Evolutionary conservation across 108 stramenopile genomes (phyloP).

Genomic region (Nitzschia sp.): DNA sequence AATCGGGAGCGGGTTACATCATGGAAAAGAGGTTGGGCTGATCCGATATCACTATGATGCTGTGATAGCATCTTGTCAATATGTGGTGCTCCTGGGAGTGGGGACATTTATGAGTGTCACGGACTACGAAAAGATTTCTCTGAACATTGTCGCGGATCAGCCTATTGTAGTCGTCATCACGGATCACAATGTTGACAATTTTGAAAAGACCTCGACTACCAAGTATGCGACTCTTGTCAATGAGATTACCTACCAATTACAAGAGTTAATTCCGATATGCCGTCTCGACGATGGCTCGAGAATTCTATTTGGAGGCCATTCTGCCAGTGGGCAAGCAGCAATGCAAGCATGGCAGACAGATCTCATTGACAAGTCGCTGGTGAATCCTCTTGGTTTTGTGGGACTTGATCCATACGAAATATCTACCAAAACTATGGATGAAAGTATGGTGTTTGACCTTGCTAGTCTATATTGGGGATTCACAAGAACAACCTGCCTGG

Average conservation of each 20-base stretch:
- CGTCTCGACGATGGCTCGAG: neutral
- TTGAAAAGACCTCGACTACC: constrained; percentile 9
- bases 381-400: constrained; percentile 23
- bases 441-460: neutral
- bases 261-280: constrained; percentile 3
- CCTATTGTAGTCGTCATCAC: constrained; percentile 3
- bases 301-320: constrained; percentile 36
- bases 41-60: constrained; percentile 17
- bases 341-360: constrained; percentile 18
- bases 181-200: constrained; percentile 8
- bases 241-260: neutral
- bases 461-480: constrained; percentile 36
- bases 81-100: constrained; percentile 20
- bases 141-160: neutral
- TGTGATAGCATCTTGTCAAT: neutral
- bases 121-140: constrained; percentile 23
- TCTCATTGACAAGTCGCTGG: neutral
- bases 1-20: neutral
- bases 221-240: constrained; percentile 1
- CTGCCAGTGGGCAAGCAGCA: constrained; percentile 35
- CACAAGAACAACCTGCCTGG: constrained; percentile 29
- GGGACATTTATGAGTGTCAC: constrained; percentile 23
- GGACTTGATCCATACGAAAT: constrained; percentile 34
- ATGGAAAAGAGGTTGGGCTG: neutral
- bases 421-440: neutral